Conservation (phyloP, 352 stramenopile genomes). For the Pythium diclinum region DNA sequence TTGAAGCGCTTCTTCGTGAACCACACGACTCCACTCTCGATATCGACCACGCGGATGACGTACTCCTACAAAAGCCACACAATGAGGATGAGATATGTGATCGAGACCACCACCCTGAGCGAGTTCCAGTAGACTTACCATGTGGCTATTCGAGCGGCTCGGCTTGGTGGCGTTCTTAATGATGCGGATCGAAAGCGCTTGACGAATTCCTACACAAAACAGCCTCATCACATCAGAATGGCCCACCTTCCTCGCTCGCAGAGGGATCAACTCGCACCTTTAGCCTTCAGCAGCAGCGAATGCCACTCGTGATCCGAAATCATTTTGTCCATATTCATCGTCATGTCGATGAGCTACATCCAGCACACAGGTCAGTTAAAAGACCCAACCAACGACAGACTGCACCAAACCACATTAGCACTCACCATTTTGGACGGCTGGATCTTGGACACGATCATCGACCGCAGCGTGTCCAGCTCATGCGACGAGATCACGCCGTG, state of each 20-base stretch:
- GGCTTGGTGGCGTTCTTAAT: slow-evolving; percentile 61
- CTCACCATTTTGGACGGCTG: slow-evolving; percentile 81
- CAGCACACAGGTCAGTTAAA: background rate
- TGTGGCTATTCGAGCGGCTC: slow-evolving; percentile 53
- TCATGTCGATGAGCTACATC: slow-evolving; percentile 71
- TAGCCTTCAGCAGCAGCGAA: slow-evolving; percentile 74
- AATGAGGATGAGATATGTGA: too few relatives aligned
- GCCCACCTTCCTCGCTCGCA: too few relatives aligned
- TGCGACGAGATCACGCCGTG: slow-evolving; percentile 76
- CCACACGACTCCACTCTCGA: slow-evolving; percentile 84
- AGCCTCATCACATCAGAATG: background rate
- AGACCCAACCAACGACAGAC: background rate
- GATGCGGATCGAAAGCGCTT: slow-evolving; percentile 76
- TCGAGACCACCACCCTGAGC: too few relatives aligned
- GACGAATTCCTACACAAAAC: slow-evolving; percentile 52
- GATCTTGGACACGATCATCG: slow-evolving; percentile 76
- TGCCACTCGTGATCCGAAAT: slow-evolving; percentile 89
- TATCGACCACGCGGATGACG: slow-evolving; percentile 79
- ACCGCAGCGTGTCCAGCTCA: slow-evolving; percentile 70
- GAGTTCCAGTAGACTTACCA: slow-evolving; percentile 36
- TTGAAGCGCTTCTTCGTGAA: slow-evolving; percentile 81
- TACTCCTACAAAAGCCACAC: slow-evolving; percentile 52
- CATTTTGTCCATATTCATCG: slow-evolving; percentile 80
- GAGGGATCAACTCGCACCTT: slow-evolving; percentile 34
- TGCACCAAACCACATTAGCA: too few relatives aligned